phyloP scores from a whole-genome alignment of 1,284 basidiomycete genomes.

The Ustilago cynodontis region DNA sequence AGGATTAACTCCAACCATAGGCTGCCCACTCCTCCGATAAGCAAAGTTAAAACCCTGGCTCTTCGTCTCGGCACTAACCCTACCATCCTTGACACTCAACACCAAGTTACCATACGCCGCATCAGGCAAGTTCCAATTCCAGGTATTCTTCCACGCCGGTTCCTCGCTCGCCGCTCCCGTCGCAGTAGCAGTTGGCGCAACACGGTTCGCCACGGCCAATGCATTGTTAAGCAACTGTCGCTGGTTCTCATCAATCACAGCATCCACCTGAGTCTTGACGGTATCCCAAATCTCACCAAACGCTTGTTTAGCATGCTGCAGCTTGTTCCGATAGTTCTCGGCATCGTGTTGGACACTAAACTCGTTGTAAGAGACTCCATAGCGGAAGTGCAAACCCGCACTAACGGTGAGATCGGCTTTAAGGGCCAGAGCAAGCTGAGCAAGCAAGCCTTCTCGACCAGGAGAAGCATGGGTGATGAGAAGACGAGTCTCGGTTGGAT shows the following conservation, averaged over 20 bases:
- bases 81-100: constrained; percentile 88
- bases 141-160: constrained; percentile 76
- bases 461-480: constrained; percentile 92
- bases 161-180: constrained; percentile 79
- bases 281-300: constrained; percentile 94
- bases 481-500: constrained; percentile 91
- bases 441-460: constrained; percentile 90
- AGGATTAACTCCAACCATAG: constrained; percentile 44
- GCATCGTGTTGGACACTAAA: constrained; percentile 92
- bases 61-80: constrained; percentile 90
- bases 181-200: constrained; percentile 76
- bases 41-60: constrained; percentile 97
- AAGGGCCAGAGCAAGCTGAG: constrained; percentile 87
- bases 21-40: constrained; percentile 77
- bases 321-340: constrained; percentile 87
- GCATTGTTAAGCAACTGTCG: constrained; percentile 89
- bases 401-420: constrained; percentile 96
- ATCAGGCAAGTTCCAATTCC: constrained; percentile 97
- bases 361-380: constrained; percentile 95
- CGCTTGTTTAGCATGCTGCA: constrained; percentile 80
- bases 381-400: constrained; percentile 96
- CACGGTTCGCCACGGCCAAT: constrained; percentile 82
- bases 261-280: constrained; percentile 90
- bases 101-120: constrained; percentile 90
- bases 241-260: constrained; percentile 91